These are phyloP conservation scores for Kurtzmaniella fragi DNA, from an alignment of 805 yeast species.

Conservation along the genomic window DNA sequence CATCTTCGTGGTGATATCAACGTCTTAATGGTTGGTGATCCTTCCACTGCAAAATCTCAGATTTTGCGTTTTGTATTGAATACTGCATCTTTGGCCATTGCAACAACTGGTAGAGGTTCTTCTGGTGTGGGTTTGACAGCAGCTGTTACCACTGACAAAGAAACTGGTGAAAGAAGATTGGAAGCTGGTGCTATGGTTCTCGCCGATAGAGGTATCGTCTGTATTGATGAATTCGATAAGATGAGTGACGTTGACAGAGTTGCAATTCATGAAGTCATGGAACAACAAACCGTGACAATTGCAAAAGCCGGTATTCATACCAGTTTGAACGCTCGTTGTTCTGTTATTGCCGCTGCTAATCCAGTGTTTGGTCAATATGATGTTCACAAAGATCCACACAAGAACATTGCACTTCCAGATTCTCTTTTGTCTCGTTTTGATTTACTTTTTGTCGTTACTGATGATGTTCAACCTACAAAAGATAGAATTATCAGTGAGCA, in stretches of 20 bases:
- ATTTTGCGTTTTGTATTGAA: conserved; percentile 89
- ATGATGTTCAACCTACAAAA: conserved; percentile 79
- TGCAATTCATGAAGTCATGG: conserved; percentile 99
- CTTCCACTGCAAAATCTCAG: conserved; percentile 97
- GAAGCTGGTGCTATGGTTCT: conserved; percentile 99
- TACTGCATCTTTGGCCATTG: conserved; percentile 92
- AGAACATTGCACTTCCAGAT: conserved; percentile 94
- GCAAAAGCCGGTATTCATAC: conserved; percentile 98
- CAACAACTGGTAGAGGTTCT: conserved; percentile 99
- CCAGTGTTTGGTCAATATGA: conserved; percentile 97
- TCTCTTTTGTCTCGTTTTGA: conserved; percentile 95
- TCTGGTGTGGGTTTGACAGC: conserved; percentile 99
- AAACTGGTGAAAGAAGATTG: conserved; percentile 92
- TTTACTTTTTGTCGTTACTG: conserved; percentile 90
- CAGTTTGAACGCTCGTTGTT: conserved; percentile 91
- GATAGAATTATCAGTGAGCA: conserved; percentile 91
- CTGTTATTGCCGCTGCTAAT: conserved; percentile 96
- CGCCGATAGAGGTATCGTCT: conserved; percentile 95
- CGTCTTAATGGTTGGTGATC: conserved; percentile 95
- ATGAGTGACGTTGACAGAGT: conserved; percentile 97
- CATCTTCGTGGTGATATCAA: conserved; percentile 98
- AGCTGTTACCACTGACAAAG: conserved; percentile 93
- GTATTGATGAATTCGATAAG: conserved; percentile 98
- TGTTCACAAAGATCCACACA: conserved; percentile 91
- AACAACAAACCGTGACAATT: conserved; percentile 96